Evolutionary conservation across 2,329 filamentous ascomycete genomes (phyloP).

Genomic region (Penicillium griseofulvum): DNA sequence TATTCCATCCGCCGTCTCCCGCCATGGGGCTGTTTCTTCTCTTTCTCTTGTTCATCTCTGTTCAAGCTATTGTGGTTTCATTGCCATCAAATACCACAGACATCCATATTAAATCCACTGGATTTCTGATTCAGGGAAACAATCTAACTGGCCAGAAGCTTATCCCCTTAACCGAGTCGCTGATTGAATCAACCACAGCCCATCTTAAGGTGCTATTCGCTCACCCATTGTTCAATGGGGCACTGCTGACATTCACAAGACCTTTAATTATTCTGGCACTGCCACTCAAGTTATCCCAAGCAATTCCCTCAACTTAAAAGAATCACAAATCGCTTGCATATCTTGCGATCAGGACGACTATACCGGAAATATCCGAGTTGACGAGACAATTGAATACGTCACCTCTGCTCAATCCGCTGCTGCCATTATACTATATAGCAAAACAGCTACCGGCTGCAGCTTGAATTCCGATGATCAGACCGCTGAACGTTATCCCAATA

Average conservation of each 20-base stretch:
- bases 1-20: slow-evolving; percentile 11
- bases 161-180: slow-evolving; percentile 27
- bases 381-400: slow-evolving; percentile 34
- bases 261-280: slow-evolving; percentile 28
- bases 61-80: slow-evolving; percentile 22
- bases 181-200: slow-evolving; percentile 18
- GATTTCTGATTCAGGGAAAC: slow-evolving; percentile 26
- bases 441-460: slow-evolving; percentile 38
- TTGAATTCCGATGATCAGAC: slow-evolving; percentile 27
- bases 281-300: slow-evolving; percentile 29
- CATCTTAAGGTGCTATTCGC: slow-evolving; percentile 22
- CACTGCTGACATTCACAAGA: slow-evolving; percentile 24
- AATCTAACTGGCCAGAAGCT: slow-evolving; percentile 20
- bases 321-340: slow-evolving; percentile 39
- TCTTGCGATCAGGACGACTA: slow-evolving; percentile 43
- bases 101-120: slow-evolving; percentile 16
- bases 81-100: slow-evolving; percentile 31
- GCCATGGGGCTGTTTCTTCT: slow-evolving; percentile 15
- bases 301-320: slow-evolving; percentile 28
- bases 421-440: slow-evolving; percentile 43
- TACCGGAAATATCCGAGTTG: slow-evolving; percentile 37
- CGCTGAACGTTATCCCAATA: slow-evolving; percentile 26
- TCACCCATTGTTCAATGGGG: not conserved
- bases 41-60: slow-evolving; percentile 13
- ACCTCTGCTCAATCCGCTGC: slow-evolving; percentile 25